Percentiles rank a stretch among this genome's conserved stretches.
Evolutionary conservation across 495 filamentous ascomycete genomes (phyloP).

Genomic region (Oidiodendron maius): DNA sequence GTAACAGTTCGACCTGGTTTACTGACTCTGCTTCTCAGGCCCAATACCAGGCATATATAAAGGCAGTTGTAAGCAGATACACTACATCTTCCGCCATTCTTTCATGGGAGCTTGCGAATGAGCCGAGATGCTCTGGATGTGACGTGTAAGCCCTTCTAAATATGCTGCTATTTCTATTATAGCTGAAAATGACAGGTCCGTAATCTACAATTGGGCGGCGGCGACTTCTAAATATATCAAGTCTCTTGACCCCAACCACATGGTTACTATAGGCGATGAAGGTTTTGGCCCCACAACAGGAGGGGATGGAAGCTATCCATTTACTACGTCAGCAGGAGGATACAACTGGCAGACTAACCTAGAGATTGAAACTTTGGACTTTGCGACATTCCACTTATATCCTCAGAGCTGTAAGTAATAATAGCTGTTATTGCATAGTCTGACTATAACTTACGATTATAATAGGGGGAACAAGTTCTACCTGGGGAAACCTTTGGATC

Average conservation of each 20-base stretch:
- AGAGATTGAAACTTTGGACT: slow-evolving; percentile 41
- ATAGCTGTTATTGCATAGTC: too few relatives aligned
- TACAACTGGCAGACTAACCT: slow-evolving; percentile 45
- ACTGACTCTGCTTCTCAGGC: slow-evolving; percentile 35
- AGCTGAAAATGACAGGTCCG: too few relatives aligned
- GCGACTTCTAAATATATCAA: slow-evolving; percentile 52
- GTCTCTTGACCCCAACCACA: slow-evolving; percentile 46
- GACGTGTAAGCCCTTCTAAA: too few relatives aligned
- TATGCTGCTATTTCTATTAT: too few relatives aligned
- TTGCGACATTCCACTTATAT: slow-evolving; percentile 48
- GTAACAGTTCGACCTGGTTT: slow-evolving; percentile 9
- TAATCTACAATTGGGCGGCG: slow-evolving; percentile 50
- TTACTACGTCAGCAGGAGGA: slow-evolving; percentile 35
- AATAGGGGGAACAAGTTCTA: too few relatives aligned
- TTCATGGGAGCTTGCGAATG: slow-evolving; percentile 57
- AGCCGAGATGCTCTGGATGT: slow-evolving; percentile 54
- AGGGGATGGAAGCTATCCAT: slow-evolving; percentile 40
- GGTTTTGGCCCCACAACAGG: slow-evolving; percentile 27
- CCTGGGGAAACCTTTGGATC: too few relatives aligned
- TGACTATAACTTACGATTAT: too few relatives aligned
- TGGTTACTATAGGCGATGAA: slow-evolving; percentile 52
- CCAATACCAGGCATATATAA: slow-evolving; percentile 52
- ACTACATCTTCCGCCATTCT: slow-evolving; percentile 44
- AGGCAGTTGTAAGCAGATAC: slow-evolving; percentile 51
- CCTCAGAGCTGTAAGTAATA: too few relatives aligned